These are phyloP conservation scores for Fragilaria radians DNA, from an alignment of 108 stramenopile species.

Conservation along the genomic window DNA sequence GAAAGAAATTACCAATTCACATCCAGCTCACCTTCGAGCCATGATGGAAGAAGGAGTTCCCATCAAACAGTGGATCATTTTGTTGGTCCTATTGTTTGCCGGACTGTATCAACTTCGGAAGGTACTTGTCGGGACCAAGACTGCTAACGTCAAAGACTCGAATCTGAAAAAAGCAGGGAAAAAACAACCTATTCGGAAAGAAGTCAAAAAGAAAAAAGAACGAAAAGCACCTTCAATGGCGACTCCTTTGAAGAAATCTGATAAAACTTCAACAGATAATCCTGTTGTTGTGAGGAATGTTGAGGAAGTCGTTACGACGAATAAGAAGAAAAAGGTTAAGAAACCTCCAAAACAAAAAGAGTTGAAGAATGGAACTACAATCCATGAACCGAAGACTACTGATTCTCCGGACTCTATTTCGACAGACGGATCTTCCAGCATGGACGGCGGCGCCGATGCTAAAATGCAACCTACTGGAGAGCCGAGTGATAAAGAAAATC, in stretches of 20 bases:
- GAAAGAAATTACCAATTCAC: not conserved
- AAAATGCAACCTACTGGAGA: not conserved
- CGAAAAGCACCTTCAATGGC: not conserved
- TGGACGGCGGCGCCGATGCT: not conserved
- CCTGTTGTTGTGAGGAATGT: too few relatives aligned
- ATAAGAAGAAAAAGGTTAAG: not conserved
- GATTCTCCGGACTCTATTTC: not conserved
- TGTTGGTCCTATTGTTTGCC: slow-evolving; percentile 21
- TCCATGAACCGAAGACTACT: not conserved
- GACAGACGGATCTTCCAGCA: not conserved
- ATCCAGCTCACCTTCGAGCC: slow-evolving; percentile 16
- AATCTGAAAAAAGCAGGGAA: not conserved
- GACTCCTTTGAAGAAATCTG: not conserved
- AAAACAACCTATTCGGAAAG: not conserved
- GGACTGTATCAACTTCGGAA: slow-evolving; percentile 26
- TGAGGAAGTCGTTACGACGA: not conserved
- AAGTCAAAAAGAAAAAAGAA: not conserved
- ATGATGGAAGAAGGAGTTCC: slow-evolving; percentile 31
- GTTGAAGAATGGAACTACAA: not conserved
- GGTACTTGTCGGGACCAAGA: slow-evolving; percentile 1
- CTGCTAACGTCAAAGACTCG: not conserved
- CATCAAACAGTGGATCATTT: slow-evolving; percentile 30
- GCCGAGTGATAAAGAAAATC: not conserved
- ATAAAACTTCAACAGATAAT: too few relatives aligned
- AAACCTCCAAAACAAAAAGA: not conserved